Percentiles rank a stretch among this genome's conserved stretches.
These are phyloP conservation scores for Tuber umbilicatum DNA, from an alignment of 495 filamentous ascomycete species.

Conservation along the genomic window DNA sequence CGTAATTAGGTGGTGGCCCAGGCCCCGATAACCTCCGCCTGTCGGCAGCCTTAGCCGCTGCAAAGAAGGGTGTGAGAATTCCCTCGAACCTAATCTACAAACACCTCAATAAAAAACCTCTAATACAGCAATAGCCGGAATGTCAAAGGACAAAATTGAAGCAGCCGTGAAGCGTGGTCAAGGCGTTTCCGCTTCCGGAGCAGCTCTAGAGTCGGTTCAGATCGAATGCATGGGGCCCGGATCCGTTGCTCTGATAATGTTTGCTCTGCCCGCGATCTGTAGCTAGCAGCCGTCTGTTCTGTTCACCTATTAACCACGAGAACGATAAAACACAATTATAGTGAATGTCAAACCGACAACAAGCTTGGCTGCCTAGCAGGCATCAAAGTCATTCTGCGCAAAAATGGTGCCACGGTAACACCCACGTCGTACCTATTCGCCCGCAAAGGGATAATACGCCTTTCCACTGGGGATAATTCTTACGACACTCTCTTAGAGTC, in stretches of 20 bases:
- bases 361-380: slow-evolving; percentile 66
- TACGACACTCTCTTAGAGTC: slow-evolving; percentile 75
- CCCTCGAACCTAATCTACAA: slow-evolving; percentile 7
- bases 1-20: slow-evolving; percentile 53
- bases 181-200: slow-evolving; percentile 65
- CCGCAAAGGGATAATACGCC: slow-evolving; percentile 55
- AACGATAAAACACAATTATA: slow-evolving; percentile 11
- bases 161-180: slow-evolving; percentile 78
- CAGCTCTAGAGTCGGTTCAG: slow-evolving; percentile 63
- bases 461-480: slow-evolving; percentile 61
- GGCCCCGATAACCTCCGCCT: slow-evolving; percentile 66
- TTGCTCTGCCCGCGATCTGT: slow-evolving; percentile 4
- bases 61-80: slow-evolving; percentile 62
- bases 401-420: slow-evolving; percentile 58
- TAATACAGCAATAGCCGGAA: slow-evolving; percentile 49
- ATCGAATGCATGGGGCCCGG: slow-evolving; percentile 78
- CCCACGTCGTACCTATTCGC: slow-evolving; percentile 79
- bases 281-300: not conserved
- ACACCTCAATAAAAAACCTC: not conserved
- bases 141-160: slow-evolving; percentile 79
- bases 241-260: slow-evolving; percentile 63
- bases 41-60: slow-evolving; percentile 60
- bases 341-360: slow-evolving; percentile 70
- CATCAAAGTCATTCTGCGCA: slow-evolving; percentile 60
- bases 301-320: not conserved